Percentiles rank a stretch among this genome's conserved stretches.
phyloP scores from a whole-genome alignment of 225 moss, liverwort and hornwort genomes.

The Marchantia paleacea region DNA sequence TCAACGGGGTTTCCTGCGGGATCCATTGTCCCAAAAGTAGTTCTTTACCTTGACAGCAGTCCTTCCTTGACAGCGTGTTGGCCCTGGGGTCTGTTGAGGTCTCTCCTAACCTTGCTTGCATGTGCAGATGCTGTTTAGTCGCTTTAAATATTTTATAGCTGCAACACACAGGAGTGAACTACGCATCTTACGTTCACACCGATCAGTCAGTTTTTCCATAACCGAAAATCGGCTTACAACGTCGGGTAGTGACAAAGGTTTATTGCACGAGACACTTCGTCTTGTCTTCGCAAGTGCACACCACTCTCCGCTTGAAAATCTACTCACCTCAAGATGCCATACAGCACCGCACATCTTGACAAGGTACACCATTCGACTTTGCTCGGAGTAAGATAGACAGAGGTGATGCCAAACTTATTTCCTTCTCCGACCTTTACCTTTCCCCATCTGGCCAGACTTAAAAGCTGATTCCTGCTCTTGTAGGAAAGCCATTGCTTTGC shows the following conservation, averaged over 20 bases:
- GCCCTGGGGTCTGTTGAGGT: too few species aligned
- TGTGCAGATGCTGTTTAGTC: not conserved
- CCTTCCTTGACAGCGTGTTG: too few species aligned
- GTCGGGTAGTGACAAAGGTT: not conserved
- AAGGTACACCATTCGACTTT: not conserved
- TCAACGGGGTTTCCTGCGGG: too few species aligned
- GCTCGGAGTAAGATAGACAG: not conserved
- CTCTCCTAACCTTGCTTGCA: not conserved
- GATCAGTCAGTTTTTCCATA: not conserved
- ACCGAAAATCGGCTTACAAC: not conserved
- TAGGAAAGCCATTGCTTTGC: slow-evolving; percentile 89
- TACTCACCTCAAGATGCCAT: not conserved
- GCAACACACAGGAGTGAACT: not conserved
- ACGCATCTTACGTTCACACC: not conserved
- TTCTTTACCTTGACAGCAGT: too few species aligned
- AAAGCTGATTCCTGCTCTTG: slow-evolving; percentile 89
- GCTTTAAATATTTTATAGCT: not conserved
- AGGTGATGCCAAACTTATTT: not conserved
- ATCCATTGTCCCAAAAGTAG: too few species aligned
- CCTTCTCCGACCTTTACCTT: slow-evolving; percentile 68
- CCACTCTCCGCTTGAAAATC: not conserved
- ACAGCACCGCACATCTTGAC: not conserved
- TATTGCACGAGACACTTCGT: not conserved
- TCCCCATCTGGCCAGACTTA: slow-evolving; percentile 95
- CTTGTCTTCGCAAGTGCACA: not conserved